Conservation (phyloP, 805 yeast species). For the Ogataea nonfermentans region DNA sequence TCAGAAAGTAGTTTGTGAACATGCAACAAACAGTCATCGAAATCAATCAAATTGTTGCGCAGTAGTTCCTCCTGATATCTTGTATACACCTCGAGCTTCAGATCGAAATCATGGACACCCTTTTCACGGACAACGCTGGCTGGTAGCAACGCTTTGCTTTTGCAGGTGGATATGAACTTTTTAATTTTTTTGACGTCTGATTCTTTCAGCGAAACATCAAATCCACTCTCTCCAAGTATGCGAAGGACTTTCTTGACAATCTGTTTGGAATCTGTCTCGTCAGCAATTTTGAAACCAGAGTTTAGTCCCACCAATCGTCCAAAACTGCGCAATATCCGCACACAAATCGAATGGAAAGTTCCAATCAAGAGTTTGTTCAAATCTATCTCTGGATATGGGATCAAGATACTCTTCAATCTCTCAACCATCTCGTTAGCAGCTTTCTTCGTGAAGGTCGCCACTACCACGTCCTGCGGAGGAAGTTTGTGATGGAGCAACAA, state of each 20-base stretch:
- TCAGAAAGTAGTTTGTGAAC: constrained; percentile 48
- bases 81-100: constrained; percentile 43
- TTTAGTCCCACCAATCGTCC: constrained; percentile 50
- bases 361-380: constrained; percentile 61
- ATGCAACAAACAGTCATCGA: constrained; percentile 74
- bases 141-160: constrained; percentile 50
- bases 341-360: constrained; percentile 86
- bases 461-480: constrained; percentile 63
- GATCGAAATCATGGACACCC: constrained; percentile 29
- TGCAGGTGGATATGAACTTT: constrained; percentile 52
- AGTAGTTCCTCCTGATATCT: constrained; percentile 51
- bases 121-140: constrained; percentile 30
- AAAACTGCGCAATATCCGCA: constrained; percentile 51
- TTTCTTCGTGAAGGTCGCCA: constrained; percentile 89
- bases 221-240: constrained; percentile 12
- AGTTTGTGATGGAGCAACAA: constrained; percentile 51
- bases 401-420: constrained; percentile 45
- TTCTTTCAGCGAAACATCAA: constrained; percentile 25
- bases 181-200: constrained; percentile 42
- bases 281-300: constrained; percentile 52
- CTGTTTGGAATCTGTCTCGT: constrained; percentile 56
- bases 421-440: constrained; percentile 86
- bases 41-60: constrained; percentile 56
- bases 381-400: constrained; percentile 32
- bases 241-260: constrained; percentile 40